phyloP scores from a whole-genome alignment of 352 stramenopile species.

The Globisporangium rhizosaccharum region DNA sequence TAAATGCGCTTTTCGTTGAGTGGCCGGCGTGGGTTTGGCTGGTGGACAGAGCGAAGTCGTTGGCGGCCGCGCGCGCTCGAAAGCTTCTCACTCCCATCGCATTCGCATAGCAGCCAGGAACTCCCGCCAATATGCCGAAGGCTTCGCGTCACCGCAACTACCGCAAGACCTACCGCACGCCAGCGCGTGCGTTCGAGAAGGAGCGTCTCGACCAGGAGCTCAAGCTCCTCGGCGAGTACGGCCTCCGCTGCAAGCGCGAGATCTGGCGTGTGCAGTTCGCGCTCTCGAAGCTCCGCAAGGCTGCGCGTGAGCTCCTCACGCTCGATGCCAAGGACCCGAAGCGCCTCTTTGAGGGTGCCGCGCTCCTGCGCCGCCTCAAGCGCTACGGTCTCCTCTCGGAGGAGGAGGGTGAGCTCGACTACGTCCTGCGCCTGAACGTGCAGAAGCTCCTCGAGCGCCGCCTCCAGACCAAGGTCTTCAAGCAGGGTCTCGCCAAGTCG shows the following conservation, averaged over 20 bases:
- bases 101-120: conserved; percentile 68
- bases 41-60: conserved; percentile 16
- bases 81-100: conserved; percentile 48
- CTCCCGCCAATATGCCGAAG: conserved; percentile 79
- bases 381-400: conserved; percentile 96
- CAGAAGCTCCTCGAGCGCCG: conserved; percentile 98
- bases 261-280: conserved; percentile 99
- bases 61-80: background rate
- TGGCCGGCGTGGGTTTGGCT: conserved; percentile 12
- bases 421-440: conserved; percentile 97
- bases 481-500: conserved; percentile 99
- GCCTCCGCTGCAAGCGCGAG: conserved; percentile 99
- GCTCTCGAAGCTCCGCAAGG: conserved; percentile 99
- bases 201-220: conserved; percentile 99
- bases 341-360: conserved; percentile 97
- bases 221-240: conserved; percentile 99
- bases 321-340: conserved; percentile 98
- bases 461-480: conserved; percentile 99
- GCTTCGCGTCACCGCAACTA: conserved; percentile 88
- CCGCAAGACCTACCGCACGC: conserved; percentile 98
- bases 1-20: conserved; percentile 2
- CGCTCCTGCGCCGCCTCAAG: conserved; percentile 96
- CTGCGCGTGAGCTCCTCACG: conserved; percentile 96
- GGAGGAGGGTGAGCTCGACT: conserved; percentile 98
- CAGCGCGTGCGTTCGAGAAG: conserved; percentile 99